Evolutionary conservation across 2,329 filamentous ascomycete genomes (phyloP).

Genomic region (Pestalotiopsis sp.): DNA sequence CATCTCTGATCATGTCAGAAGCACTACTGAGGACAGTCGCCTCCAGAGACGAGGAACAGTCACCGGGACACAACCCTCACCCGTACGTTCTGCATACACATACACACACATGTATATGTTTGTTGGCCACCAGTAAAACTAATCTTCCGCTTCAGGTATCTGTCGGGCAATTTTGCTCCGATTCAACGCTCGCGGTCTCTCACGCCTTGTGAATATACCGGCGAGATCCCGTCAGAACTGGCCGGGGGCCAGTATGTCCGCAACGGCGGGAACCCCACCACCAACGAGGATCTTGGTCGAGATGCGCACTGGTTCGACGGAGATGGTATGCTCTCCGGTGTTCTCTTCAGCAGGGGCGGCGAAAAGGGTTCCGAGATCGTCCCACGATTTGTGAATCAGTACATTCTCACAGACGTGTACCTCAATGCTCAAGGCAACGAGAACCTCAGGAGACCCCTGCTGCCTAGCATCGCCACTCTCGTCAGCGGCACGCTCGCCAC

Average conservation of each 20-base stretch:
- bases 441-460: constrained; percentile 53
- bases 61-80: constrained; percentile 15
- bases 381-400: constrained; percentile 70
- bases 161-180: constrained; percentile 70
- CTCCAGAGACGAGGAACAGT: not conserved
- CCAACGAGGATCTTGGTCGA: constrained; percentile 58
- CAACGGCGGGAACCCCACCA: constrained; percentile 69
- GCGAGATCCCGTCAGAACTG: constrained; percentile 63
- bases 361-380: constrained; percentile 40
- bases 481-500: constrained; percentile 56
- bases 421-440: constrained; percentile 50
- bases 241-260: constrained; percentile 70
- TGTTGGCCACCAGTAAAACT: not conserved
- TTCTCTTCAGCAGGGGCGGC: constrained; percentile 51
- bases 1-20: constrained; percentile 8
- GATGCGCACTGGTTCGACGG: constrained; percentile 76
- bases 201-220: constrained; percentile 57
- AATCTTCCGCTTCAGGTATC: constrained; percentile 42
- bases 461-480: constrained; percentile 68
- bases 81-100: constrained; percentile 24
- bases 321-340: constrained; percentile 72
- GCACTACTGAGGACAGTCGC: constrained; percentile 7
- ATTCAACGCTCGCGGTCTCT: constrained; percentile 55
- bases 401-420: constrained; percentile 66
- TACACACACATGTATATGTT: not conserved